Conservation (phyloP, 2,329 filamentous ascomycete species). For the Trichothecium sympodiale region DNA sequence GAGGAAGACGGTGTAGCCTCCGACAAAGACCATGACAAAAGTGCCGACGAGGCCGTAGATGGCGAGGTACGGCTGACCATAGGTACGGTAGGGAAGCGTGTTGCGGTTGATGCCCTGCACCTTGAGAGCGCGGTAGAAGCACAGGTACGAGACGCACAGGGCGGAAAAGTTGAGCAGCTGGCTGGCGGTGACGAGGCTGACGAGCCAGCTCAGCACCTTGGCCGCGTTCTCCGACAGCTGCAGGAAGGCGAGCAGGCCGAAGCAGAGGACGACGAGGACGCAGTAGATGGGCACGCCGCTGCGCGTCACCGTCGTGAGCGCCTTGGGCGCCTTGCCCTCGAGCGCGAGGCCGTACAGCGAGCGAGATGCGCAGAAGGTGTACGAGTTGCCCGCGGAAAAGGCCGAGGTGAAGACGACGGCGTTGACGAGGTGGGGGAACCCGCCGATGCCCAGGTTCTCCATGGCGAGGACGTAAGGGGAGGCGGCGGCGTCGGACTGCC, state of each 20-base stretch:
- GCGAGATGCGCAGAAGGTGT: conserved; percentile 54
- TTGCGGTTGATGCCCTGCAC: conserved; percentile 59
- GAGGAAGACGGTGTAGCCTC: conserved; percentile 67
- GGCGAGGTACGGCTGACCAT: conserved; percentile 60
- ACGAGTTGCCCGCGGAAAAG: conserved; percentile 56
- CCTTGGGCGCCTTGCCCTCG: conserved; percentile 52
- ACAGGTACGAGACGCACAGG: conserved; percentile 60
- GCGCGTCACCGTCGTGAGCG: conserved; percentile 50
- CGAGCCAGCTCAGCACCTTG: conserved; percentile 62
- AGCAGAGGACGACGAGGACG: conserved; percentile 52
- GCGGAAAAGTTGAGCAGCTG: conserved; percentile 64
- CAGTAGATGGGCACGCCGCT: conserved; percentile 65
- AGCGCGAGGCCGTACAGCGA: conserved; percentile 58
- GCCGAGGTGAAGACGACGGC: conserved; percentile 59
- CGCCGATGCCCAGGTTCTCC: conserved; percentile 49
- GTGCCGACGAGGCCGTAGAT: conserved; percentile 54
- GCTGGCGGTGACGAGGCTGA: conserved; percentile 58
- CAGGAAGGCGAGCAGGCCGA: conserved; percentile 63
- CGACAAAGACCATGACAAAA: conserved; percentile 61
- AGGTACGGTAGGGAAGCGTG: conserved; percentile 58
- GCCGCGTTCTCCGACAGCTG: conserved; percentile 56
- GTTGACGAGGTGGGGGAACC: conserved; percentile 63
- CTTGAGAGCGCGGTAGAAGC: conserved; percentile 57
- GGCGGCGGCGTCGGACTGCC: conserved; percentile 54
- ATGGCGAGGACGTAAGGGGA: conserved; percentile 60